A percentile compares a stretch with the other conserved stretches of the same genome.
Evolutionary conservation across 495 filamentous ascomycete species (phyloP).

Genomic region (Aspergillus biplanus): DNA sequence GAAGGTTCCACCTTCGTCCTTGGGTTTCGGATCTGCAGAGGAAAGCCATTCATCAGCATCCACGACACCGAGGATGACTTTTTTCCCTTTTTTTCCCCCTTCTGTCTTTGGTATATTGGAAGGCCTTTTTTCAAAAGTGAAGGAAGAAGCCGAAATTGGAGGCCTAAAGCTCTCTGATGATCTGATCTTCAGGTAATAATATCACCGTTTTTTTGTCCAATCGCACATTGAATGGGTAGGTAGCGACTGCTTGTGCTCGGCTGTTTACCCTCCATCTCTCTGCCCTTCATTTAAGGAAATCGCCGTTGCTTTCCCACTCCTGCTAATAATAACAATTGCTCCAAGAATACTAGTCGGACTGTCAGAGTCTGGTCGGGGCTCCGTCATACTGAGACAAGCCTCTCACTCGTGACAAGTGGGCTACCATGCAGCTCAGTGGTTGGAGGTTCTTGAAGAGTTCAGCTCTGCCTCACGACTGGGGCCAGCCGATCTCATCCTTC

Average conservation of each 20-base stretch:
- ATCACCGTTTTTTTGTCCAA: not conserved
- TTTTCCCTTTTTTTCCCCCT: not conserved
- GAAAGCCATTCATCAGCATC: not conserved
- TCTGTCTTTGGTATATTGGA: not conserved
- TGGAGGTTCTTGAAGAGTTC: slow-evolving; percentile 13
- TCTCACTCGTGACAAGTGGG: slow-evolving; percentile 27
- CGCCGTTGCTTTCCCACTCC: not conserved
- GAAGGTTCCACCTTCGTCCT: not conserved
- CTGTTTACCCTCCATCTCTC: not conserved
- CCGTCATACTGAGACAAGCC: slow-evolving; percentile 27
- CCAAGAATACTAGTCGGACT: not conserved
- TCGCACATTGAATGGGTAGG: not conserved
- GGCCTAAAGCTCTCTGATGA: too few relatives aligned
- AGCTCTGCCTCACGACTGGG: slow-evolving; percentile 24
- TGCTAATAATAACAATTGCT: slow-evolving; percentile 1
- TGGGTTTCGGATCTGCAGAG: not conserved
- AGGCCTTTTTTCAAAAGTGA: too few relatives aligned
- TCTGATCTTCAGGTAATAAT: too few relatives aligned
- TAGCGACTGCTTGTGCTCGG: not conserved
- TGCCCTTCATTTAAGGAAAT: slow-evolving; percentile 6
- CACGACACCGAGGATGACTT: not conserved
- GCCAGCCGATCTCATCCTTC: slow-evolving; percentile 24
- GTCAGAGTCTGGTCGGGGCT: slow-evolving; percentile 15
- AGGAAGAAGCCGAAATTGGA: too few relatives aligned
- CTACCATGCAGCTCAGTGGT: not conserved